Conservation (phyloP, 345 rosid species). For the Melastoma malabathricum region DNA sequence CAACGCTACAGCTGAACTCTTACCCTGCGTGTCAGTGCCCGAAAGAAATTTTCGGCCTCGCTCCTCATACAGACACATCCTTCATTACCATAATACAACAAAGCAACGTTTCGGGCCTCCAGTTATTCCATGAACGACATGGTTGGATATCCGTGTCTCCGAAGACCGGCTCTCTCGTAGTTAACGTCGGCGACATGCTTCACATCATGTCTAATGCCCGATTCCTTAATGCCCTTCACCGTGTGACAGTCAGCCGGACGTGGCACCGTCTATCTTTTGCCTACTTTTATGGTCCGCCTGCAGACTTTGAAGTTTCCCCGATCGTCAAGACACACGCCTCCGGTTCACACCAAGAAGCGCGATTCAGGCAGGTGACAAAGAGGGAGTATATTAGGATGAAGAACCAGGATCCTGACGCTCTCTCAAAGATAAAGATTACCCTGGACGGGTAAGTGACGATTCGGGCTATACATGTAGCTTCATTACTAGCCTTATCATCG, state of each 20-base stretch:
- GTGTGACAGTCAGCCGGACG: constrained; percentile 39
- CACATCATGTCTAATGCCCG: constrained; percentile 56
- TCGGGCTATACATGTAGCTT: too few species aligned
- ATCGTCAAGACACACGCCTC: not conserved
- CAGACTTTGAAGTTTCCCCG: constrained; percentile 33
- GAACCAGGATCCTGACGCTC: constrained; percentile 40
- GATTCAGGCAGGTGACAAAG: constrained; percentile 37
- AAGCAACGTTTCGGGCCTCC: constrained; percentile 35
- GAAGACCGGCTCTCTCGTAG: constrained; percentile 43
- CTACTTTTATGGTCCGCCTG: constrained; percentile 41
- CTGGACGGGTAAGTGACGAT: too few species aligned
- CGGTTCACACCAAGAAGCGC: constrained; percentile 13
- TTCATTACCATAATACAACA: constrained; percentile 63
- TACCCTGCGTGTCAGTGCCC: constrained; percentile 82
- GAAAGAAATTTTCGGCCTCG: constrained; percentile 54
- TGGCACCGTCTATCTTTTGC: constrained; percentile 53
- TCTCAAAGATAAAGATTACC: constrained; percentile 28
- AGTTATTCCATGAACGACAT: constrained; percentile 33
- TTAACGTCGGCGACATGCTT: constrained; percentile 73
- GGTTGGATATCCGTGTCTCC: constrained; percentile 66
- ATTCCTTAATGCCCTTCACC: constrained; percentile 50
- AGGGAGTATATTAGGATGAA: constrained; percentile 42
- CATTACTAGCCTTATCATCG: too few species aligned
- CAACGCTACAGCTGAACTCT: constrained; percentile 61
- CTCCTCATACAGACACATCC: constrained; percentile 82